Evolutionary conservation across 768 basidiomycete genomes (phyloP).

Genomic region (Leccinum sublutescens): DNA sequence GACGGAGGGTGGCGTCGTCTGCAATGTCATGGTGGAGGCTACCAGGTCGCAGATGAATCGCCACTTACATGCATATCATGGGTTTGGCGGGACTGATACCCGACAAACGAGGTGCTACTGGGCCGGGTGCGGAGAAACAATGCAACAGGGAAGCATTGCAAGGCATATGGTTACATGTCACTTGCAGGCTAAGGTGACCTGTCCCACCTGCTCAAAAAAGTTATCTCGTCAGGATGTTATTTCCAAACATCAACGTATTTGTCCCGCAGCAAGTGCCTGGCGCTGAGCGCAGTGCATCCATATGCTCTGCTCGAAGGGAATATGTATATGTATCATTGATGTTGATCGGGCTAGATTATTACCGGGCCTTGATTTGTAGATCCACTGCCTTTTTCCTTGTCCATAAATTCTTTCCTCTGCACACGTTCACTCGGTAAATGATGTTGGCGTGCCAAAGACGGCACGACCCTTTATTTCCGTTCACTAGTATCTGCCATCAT

Average conservation of each 20-base stretch:
- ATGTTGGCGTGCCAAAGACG: constrained; percentile 3
- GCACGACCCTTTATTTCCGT: not conserved
- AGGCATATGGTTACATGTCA: constrained; percentile 30
- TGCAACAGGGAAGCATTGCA: constrained; percentile 30
- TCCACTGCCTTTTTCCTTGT: not conserved
- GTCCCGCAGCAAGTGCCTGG: constrained; percentile 19
- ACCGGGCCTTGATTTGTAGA: not conserved
- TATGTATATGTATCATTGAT: not conserved
- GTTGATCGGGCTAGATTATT: not conserved
- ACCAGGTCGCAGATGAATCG: constrained; percentile 27
- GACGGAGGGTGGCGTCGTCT: constrained; percentile 12
- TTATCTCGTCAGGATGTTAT: constrained; percentile 28
- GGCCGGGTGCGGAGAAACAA: constrained; percentile 18
- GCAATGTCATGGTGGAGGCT: constrained; percentile 19
- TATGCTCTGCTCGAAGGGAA: not conserved
- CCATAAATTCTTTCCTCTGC: not conserved
- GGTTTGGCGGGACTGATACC: constrained; percentile 22
- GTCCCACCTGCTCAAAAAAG: constrained; percentile 29
- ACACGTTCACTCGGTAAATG: not conserved
- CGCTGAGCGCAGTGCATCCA: constrained; percentile 6
- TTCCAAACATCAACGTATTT: constrained; percentile 27
- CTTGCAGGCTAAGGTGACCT: constrained; percentile 27
- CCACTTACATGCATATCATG: constrained; percentile 24
- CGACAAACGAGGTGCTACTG: constrained; percentile 21
- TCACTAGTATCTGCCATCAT: not conserved